phyloP scores from a whole-genome alignment of 1,284 basidiomycete genomes.

The Trametes pubescens region DNA sequence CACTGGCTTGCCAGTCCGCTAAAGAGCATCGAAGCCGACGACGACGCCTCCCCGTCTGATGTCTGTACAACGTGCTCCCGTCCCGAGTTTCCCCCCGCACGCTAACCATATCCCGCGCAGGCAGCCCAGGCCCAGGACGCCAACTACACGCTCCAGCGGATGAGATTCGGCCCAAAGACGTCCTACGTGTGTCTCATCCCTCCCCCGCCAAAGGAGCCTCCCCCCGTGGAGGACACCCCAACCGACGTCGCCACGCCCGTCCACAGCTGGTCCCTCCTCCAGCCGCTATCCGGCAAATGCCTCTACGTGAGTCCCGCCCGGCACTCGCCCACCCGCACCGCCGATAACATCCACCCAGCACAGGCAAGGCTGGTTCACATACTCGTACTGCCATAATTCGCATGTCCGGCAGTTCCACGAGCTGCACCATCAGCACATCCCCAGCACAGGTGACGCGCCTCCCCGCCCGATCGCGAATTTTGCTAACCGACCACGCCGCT shows the following conservation, averaged over 20 bases:
- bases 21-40: conserved; percentile 66
- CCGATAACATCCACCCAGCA: conserved; percentile 56
- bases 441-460: conserved; percentile 63
- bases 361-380: conserved; percentile 94
- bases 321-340: conserved; percentile 12
- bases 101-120: conserved; percentile 34
- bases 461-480: conserved; percentile 29
- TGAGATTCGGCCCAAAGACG: conserved; percentile 73
- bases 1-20: conserved; percentile 45
- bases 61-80: conserved; percentile 34
- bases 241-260: conserved; percentile 64
- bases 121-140: conserved; percentile 39
- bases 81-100: conserved; percentile 1
- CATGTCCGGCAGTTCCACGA: conserved; percentile 92
- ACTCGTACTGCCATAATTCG: conserved; percentile 92
- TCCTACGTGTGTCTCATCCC: conserved; percentile 82
- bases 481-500: conserved; percentile 29
- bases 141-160: conserved; percentile 62
- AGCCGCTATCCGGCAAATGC: conserved; percentile 78
- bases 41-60: conserved; percentile 37
- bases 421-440: conserved; percentile 61
- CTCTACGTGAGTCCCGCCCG: conserved; percentile 70
- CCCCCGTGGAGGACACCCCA: conserved; percentile 60
- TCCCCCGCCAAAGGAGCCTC: conserved; percentile 58
- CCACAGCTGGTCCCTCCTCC: conserved; percentile 81